Evolutionary conservation across 2,329 filamentous ascomycete genomes (phyloP).

Genomic region (Immersiporthe knoxdaviesiana): DNA sequence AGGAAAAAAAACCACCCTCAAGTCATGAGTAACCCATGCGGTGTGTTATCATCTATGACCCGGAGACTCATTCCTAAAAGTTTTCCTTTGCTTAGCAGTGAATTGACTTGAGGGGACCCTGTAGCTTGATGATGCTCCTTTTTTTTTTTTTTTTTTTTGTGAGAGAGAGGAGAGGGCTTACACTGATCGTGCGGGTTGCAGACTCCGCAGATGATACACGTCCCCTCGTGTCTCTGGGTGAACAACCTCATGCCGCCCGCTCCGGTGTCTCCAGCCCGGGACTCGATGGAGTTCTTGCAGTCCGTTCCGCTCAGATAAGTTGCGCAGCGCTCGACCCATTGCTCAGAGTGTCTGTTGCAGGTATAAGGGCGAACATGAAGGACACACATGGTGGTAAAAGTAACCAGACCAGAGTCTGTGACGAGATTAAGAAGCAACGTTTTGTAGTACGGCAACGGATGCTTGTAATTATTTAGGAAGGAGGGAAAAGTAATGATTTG

Average conservation of each 20-base stretch:
- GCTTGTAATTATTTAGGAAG: no score
- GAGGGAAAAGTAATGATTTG: neutral
- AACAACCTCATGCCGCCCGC: slow-evolving; percentile 19
- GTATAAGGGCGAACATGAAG: slow-evolving; percentile 3
- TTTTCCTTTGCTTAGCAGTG: neutral
- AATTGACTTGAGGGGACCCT: neutral
- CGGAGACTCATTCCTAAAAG: neutral
- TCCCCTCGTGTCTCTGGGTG: slow-evolving; percentile 6
- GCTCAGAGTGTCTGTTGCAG: neutral
- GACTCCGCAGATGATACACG: slow-evolving; percentile 12
- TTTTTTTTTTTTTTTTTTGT: no score
- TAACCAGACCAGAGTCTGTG: neutral
- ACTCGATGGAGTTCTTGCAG: slow-evolving; percentile 18
- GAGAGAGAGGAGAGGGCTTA: neutral
- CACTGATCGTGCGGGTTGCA: slow-evolving; percentile 22
- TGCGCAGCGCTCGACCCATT: slow-evolving; percentile 8
- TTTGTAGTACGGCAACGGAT: neutral
- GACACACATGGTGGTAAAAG: slow-evolving; percentile 4
- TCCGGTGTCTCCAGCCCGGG: slow-evolving; percentile 13
- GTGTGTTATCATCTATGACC: neutral
- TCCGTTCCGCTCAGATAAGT: neutral
- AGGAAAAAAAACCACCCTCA: no score
- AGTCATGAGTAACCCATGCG: no score
- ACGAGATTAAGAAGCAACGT: neutral
- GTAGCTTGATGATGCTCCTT: neutral